Evolutionary conservation across 345 rosid species (phyloP).

Genomic region (Lagerstroemia speciosa): DNA sequence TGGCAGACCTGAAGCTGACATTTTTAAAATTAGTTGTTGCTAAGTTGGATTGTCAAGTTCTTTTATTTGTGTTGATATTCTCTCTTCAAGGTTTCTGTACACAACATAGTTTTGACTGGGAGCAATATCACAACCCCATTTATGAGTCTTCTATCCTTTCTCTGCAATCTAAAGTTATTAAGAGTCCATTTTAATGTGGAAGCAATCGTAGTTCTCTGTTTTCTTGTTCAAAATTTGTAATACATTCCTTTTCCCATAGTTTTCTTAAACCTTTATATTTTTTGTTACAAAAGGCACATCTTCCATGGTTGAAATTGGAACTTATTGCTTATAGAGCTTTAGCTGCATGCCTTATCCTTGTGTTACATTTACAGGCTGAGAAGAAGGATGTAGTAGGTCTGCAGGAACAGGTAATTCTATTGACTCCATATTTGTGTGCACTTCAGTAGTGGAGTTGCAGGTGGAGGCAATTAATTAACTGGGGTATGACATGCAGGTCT

Average conservation of each 20-base stretch:
- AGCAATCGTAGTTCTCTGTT: background rate
- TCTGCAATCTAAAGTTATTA: background rate
- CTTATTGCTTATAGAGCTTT: background rate
- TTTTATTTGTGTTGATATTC: too few species aligned
- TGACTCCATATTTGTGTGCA: background rate
- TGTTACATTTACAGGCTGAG: conserved; percentile 19
- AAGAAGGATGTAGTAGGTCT: conserved; percentile 22
- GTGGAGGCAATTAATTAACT: conserved; percentile 12
- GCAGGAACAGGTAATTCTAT: conserved; percentile 46
- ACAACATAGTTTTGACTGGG: background rate
- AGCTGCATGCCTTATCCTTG: conserved; percentile 1
- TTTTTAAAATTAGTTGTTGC: too few species aligned
- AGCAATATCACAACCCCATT: background rate
- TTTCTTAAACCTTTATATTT: background rate
- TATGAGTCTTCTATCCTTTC: background rate
- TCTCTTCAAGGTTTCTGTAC: background rate
- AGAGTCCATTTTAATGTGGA: background rate
- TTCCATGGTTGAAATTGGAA: background rate
- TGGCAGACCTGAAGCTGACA: too few species aligned
- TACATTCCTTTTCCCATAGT: background rate
- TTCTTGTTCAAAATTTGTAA: background rate
- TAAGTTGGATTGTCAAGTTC: background rate
- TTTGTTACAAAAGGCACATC: background rate
- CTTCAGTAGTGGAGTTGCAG: background rate
- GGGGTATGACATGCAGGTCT: conserved; percentile 32